Conservation (phyloP, 129 eudicot genomes). For the Pulicaria dysenterica region DNA sequence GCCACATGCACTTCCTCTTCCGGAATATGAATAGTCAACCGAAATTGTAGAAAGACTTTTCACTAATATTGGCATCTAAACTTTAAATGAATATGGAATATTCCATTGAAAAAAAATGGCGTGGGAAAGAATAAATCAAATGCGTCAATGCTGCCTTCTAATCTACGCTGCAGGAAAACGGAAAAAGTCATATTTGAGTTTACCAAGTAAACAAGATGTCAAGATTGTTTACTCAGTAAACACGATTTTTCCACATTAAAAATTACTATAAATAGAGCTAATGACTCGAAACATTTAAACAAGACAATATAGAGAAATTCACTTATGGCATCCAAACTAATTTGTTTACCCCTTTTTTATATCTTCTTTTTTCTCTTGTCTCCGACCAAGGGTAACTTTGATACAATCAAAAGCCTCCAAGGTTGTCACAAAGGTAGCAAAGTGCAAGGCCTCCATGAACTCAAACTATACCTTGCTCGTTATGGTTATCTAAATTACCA, state of each 20-base stretch:
- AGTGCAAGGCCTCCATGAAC: constrained; percentile 23
- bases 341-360: neutral
- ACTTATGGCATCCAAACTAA: neutral
- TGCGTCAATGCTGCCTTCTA: no score
- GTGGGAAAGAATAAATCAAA: no score
- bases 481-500: constrained; percentile 26
- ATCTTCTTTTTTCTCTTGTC: constrained; percentile 16
- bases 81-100: no score
- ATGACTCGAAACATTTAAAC: neutral
- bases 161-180: no score
- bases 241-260: neutral
- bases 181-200: no score
- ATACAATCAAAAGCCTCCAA: constrained; percentile 7
- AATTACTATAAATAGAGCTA: constrained; percentile 17
- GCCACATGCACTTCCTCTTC: no score
- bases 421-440: constrained; percentile 16
- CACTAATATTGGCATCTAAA: no score
- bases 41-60: no score
- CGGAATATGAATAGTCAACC: no score
- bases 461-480: constrained; percentile 30
- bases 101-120: no score
- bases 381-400: neutral
- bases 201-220: no score
- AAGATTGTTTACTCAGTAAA: no score
- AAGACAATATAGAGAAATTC: neutral